phyloP scores from a whole-genome alignment of 495 filamentous ascomycete genomes.

The Pseudomonodictys pantanalensis region DNA sequence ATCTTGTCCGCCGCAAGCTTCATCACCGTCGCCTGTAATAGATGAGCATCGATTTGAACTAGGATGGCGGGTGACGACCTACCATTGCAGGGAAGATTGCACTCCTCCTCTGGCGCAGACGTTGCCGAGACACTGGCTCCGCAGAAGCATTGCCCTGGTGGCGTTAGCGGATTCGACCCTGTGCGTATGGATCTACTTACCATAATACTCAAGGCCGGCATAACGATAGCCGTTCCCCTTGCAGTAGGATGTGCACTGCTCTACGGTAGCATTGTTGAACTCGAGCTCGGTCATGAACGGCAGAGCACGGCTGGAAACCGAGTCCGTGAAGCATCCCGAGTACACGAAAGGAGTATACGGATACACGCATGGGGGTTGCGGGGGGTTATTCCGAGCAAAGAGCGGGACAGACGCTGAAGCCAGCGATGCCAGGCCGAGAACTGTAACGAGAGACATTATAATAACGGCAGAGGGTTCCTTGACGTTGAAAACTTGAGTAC shows the following conservation, averaged over 20 bases:
- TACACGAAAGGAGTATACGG: conserved; percentile 53
- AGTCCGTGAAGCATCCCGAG: conserved; percentile 49
- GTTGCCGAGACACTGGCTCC: conserved; percentile 43
- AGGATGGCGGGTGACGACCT: not conserved
- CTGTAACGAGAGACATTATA: not conserved
- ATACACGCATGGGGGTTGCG: conserved; percentile 28
- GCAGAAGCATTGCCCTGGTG: conserved; percentile 49
- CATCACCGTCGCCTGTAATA: conserved; percentile 34
- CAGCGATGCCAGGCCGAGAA: not conserved
- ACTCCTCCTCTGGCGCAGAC: conserved; percentile 41
- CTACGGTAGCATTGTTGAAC: conserved; percentile 49
- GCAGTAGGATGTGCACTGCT: conserved; percentile 52
- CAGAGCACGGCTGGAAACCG: conserved; percentile 40
- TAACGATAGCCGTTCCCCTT: conserved; percentile 55
- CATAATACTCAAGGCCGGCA: conserved; percentile 55
- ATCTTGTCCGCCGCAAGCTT: conserved; percentile 51
- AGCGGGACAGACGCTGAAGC: not conserved
- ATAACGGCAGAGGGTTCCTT: not conserved
- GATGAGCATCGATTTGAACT: not conserved
- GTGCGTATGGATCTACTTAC: not conserved
- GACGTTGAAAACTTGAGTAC: not conserved
- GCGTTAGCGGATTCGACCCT: not conserved
- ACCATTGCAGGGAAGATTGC: conserved; percentile 50
- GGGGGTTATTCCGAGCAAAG: conserved; percentile 19
- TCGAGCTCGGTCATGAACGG: conserved; percentile 42